These are phyloP conservation scores for Rhazya stricta DNA, from an alignment of 257 asterid species.

Conservation along the genomic window DNA sequence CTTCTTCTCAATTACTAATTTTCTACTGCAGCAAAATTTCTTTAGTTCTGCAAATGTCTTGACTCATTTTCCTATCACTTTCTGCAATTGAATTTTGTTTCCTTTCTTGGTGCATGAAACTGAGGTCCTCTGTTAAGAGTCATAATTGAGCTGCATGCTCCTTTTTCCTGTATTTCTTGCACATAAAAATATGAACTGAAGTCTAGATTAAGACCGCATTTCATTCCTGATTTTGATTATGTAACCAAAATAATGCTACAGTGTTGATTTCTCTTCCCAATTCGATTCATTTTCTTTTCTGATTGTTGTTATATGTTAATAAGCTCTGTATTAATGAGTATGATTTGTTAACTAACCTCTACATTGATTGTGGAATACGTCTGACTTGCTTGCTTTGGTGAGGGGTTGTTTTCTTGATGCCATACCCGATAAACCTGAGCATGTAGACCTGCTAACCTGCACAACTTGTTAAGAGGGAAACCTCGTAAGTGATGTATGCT, in stretches of 20 bases:
- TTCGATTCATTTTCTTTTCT: neutral
- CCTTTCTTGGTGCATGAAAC: neutral
- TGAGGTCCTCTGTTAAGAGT: neutral
- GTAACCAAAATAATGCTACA: neutral
- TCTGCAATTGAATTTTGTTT: neutral
- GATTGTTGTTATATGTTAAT: neutral
- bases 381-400: neutral
- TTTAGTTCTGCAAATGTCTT: neutral
- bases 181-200: no score
- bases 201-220: neutral
- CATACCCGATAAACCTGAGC: neutral
- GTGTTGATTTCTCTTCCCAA: neutral
- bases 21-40: neutral
- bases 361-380: neutral
- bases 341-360: neutral
- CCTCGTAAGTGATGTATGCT: no score
- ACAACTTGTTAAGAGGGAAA: no score
- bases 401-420: neutral
- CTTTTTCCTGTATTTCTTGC: neutral
- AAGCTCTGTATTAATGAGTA: neutral
- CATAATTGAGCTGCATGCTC: neutral
- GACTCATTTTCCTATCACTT: neutral
- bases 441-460: neutral
- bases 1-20: neutral
- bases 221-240: neutral